A percentile compares a stretch with the other conserved stretches of the same genome.
phyloP scores from a whole-genome alignment of 2,329 filamentous ascomycete species.

The Neocucurbitaria cava region DNA sequence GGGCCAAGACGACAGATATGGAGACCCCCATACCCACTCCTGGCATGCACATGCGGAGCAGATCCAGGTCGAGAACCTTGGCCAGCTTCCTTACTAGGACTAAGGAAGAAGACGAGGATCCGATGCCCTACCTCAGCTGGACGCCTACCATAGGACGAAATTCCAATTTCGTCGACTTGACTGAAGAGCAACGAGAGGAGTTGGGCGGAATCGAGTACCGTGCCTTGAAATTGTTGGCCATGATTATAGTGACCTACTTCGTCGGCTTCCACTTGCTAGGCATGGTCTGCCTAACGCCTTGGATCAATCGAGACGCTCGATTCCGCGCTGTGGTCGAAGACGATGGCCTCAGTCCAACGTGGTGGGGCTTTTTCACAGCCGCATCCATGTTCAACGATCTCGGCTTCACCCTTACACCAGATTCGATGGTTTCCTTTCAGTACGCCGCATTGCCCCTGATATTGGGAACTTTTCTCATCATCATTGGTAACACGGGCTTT shows the following conservation, averaged over 20 bases:
- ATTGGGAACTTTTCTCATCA: slow-evolving; percentile 82
- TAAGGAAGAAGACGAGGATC: slow-evolving; percentile 57
- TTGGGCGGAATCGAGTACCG: slow-evolving; percentile 96
- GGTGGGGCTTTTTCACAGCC: slow-evolving; percentile 93
- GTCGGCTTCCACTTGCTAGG: slow-evolving; percentile 82
- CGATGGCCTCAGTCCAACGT: slow-evolving; percentile 70
- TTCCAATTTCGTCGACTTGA: slow-evolving; percentile 87
- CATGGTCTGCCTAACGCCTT: slow-evolving; percentile 76
- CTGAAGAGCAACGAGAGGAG: slow-evolving; percentile 91
- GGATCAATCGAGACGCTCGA: slow-evolving; percentile 70
- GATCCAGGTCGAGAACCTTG: slow-evolving; percentile 59
- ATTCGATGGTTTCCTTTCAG: slow-evolving; percentile 93
- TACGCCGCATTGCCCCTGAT: slow-evolving; percentile 77
- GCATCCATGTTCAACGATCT: slow-evolving; percentile 92
- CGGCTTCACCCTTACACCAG: slow-evolving; percentile 89
- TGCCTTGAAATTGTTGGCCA: slow-evolving; percentile 81
- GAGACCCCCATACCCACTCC: slow-evolving; percentile 14
- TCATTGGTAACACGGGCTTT: slow-evolving; percentile 95
- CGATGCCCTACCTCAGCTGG: slow-evolving; percentile 91
- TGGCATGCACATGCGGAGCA: slow-evolving; percentile 30
- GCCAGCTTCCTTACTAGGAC: slow-evolving; percentile 65
- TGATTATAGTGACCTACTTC: slow-evolving; percentile 80
- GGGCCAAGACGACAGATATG: slow-evolving; percentile 17
- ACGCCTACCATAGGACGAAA: slow-evolving; percentile 92
- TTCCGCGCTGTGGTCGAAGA: slow-evolving; percentile 69